Conservation (phyloP, 805 yeast species). For the Danielia oregonensis region DNA sequence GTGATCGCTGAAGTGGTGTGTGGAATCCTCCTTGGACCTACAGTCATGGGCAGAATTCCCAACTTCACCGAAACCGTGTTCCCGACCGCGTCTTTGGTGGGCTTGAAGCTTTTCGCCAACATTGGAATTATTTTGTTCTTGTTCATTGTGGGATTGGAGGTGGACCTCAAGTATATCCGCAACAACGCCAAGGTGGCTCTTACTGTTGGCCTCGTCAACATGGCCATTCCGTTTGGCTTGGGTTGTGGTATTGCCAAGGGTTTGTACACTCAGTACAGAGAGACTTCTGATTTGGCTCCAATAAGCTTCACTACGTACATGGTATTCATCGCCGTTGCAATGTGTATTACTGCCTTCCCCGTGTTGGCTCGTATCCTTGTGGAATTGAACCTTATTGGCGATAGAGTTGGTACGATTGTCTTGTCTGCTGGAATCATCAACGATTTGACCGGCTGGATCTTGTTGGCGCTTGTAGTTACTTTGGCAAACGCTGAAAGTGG, state of each 20-base stretch:
- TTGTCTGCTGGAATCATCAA: slow-evolving; percentile 80
- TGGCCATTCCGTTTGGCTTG: slow-evolving; percentile 76
- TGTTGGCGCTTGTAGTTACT: slow-evolving; percentile 71
- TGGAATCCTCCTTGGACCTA: slow-evolving; percentile 73
- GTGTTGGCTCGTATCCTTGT: slow-evolving; percentile 76
- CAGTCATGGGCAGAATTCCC: slow-evolving; percentile 70
- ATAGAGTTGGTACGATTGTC: slow-evolving; percentile 68
- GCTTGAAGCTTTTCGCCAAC: slow-evolving; percentile 65
- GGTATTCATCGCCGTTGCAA: slow-evolving; percentile 80
- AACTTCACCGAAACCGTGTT: slow-evolving; percentile 62
- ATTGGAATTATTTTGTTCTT: slow-evolving; percentile 71
- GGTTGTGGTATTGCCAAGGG: slow-evolving; percentile 74
- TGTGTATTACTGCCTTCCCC: slow-evolving; percentile 84
- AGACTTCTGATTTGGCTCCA: slow-evolving; percentile 21
- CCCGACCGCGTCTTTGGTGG: slow-evolving; percentile 59
- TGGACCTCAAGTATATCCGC: slow-evolving; percentile 61
- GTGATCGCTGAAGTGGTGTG: slow-evolving; percentile 81
- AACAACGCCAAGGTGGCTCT: slow-evolving; percentile 60
- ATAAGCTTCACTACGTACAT: slow-evolving; percentile 67
- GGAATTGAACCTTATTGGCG: slow-evolving; percentile 65
- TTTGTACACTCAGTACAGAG: slow-evolving; percentile 52
- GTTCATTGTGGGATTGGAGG: slow-evolving; percentile 77
- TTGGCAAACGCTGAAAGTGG: slow-evolving; percentile 71
- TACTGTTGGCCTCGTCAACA: slow-evolving; percentile 64
- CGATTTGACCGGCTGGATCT: slow-evolving; percentile 78